Evolutionary conservation across 148 eudicot species (phyloP).

Genomic region (Rhododendron griersonianum): DNA sequence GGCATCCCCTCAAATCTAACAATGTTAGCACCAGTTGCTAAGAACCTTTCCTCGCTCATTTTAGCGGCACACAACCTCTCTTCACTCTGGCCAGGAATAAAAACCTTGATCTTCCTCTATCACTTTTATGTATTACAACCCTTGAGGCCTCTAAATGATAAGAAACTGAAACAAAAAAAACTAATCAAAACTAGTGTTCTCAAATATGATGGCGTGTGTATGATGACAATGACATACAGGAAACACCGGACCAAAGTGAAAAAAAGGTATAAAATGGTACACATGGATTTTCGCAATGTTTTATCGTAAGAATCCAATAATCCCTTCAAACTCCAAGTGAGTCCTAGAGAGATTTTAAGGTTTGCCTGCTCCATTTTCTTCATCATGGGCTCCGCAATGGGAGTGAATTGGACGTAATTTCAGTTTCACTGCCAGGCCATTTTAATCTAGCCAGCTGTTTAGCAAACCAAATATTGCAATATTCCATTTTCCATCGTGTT

Average conservation of each 20-base stretch:
- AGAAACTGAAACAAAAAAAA: not conserved
- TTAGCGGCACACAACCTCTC: not conserved
- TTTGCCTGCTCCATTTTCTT: not conserved
- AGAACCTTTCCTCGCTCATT: constrained; percentile 32
- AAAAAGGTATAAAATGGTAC: not conserved
- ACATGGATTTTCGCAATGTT: not conserved
- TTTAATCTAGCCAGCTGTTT: not conserved
- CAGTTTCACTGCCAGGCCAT: not conserved
- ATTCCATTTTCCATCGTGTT: not conserved
- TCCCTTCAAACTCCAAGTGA: not conserved
- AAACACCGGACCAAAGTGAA: not conserved
- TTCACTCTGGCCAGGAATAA: not conserved
- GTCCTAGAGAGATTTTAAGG: not conserved
- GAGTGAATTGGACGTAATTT: not conserved
- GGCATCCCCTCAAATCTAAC: not conserved
- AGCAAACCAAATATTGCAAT: not conserved
- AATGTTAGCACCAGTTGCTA: not conserved
- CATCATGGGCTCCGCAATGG: not conserved
- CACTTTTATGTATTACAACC: not conserved
- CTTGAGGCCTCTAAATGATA: not conserved
- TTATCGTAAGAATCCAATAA: not conserved
- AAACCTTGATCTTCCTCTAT: not conserved
- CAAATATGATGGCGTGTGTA: not conserved
- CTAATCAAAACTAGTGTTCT: not conserved
- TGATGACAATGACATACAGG: not conserved